Evolutionary conservation across 345 rosid genomes (phyloP).

Genomic region (Brassica rapa): DNA sequence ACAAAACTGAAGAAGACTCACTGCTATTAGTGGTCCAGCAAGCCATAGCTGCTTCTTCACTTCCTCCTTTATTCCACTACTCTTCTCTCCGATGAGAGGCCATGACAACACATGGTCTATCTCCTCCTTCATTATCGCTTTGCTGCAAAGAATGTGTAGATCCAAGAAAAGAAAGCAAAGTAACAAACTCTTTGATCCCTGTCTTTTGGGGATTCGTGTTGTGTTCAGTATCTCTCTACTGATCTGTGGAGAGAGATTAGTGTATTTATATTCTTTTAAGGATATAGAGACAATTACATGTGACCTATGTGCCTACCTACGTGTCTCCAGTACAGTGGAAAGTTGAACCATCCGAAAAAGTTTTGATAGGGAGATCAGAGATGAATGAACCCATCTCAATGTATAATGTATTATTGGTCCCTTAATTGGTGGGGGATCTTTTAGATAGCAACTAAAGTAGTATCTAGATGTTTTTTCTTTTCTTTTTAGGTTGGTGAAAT

Average conservation of each 20-base stretch:
- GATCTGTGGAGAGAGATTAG: background rate
- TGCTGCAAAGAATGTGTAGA: background rate
- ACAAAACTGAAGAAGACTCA: constrained; percentile 33
- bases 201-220: constrained; percentile 17
- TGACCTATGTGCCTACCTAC: constrained; percentile 5
- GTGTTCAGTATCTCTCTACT: constrained; percentile 13
- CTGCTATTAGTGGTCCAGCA: constrained; percentile 30
- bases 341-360: background rate
- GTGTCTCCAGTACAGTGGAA: constrained; percentile 1
- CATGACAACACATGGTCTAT: constrained; percentile 8
- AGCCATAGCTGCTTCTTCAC: constrained; percentile 39
- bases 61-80: constrained; percentile 24
- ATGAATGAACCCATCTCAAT: constrained; percentile 8
- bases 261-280: background rate
- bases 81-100: constrained; percentile 26
- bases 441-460: background rate
- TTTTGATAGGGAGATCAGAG: background rate
- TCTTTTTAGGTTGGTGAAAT: constrained; percentile 3
- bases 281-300: background rate
- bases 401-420: background rate
- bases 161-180: background rate
- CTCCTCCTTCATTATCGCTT: constrained; percentile 11
- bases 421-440: background rate
- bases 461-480: background rate
- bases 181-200: background rate